phyloP scores from a whole-genome alignment of 208 protist genomes.

The Phytomonas serpens region DNA sequence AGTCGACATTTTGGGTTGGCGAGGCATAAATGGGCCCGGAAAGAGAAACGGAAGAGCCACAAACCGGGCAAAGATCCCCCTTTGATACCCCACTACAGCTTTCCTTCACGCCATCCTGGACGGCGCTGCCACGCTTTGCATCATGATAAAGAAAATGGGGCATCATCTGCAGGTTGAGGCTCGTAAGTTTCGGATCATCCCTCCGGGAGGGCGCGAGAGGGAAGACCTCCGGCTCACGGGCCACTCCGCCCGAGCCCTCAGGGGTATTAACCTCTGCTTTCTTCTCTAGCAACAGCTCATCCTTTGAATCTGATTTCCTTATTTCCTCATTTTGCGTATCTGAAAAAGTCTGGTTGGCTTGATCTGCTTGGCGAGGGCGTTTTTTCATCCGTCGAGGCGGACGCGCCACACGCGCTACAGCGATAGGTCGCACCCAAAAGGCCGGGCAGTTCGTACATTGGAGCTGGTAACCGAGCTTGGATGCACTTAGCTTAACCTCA shows the following conservation, averaged over 20 bases:
- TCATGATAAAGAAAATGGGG: not conserved
- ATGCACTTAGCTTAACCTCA: conserved; percentile 84
- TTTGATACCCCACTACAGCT: not conserved
- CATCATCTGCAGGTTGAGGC: conserved; percentile 24
- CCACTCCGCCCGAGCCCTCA: not conserved
- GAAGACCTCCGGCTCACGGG: conserved; percentile 23
- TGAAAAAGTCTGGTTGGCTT: conserved; percentile 8
- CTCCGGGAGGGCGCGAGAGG: conserved; percentile 31
- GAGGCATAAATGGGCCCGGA: conserved; percentile 92
- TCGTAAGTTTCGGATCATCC: conserved; percentile 35
- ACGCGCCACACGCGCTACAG: conserved; percentile 27
- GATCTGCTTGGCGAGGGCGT: conserved; percentile 14
- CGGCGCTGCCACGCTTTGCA: not conserved
- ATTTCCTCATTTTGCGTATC: not conserved
- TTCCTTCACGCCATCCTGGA: no score
- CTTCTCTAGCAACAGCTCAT: not conserved
- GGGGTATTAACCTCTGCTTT: not conserved
- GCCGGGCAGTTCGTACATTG: conserved; percentile 94
- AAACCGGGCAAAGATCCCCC: conserved; percentile 54
- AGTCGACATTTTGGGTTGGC: conserved; percentile 82
- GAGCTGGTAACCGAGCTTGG: conserved; percentile 87
- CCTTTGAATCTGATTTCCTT: not conserved
- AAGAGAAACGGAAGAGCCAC: conserved; percentile 61
- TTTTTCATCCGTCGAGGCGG: conserved; percentile 15
- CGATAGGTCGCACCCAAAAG: conserved; percentile 90